Evolutionary conservation across 768 basidiomycete genomes (phyloP).

Genomic region (Boletus barrowsii): DNA sequence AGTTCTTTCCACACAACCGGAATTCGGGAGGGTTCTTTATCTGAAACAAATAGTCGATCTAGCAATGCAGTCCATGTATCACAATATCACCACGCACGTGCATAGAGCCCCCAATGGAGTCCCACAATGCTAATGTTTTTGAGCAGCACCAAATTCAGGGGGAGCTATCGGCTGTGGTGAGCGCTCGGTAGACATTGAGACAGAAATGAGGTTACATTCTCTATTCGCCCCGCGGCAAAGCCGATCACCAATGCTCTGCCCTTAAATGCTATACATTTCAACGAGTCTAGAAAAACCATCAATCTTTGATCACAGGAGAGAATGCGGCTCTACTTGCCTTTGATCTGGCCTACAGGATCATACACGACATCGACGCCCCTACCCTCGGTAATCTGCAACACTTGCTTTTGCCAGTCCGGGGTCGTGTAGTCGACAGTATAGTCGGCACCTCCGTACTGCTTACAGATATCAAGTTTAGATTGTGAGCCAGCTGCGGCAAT

Average conservation of each 20-base stretch:
- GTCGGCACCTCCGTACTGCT: slow-evolving; percentile 78
- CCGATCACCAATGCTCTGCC: slow-evolving; percentile 92
- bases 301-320: not conserved
- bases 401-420: slow-evolving; percentile 86
- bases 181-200: not conserved
- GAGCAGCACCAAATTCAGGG: slow-evolving; percentile 76
- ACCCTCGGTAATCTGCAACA: slow-evolving; percentile 76
- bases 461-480: slow-evolving; percentile 77
- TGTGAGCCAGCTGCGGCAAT: slow-evolving; percentile 88
- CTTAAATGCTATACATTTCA: slow-evolving; percentile 95
- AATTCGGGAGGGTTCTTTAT: slow-evolving; percentile 63
- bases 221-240: slow-evolving; percentile 35
- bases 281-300: slow-evolving; percentile 48
- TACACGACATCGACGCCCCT: slow-evolving; percentile 86
- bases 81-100: slow-evolving; percentile 41
- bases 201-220: slow-evolving; percentile 10
- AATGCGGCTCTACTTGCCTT: slow-evolving; percentile 39
- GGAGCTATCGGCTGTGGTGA: slow-evolving; percentile 49
- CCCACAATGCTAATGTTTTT: slow-evolving; percentile 87
- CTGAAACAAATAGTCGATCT: slow-evolving; percentile 31
- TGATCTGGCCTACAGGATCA: slow-evolving; percentile 82
- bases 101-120: slow-evolving; percentile 84
- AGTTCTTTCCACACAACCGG: slow-evolving; percentile 70
- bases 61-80: not conserved
- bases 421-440: slow-evolving; percentile 75